phyloP scores from a whole-genome alignment of 2,329 filamentous ascomycete species.

The Tolypocladium sp. region DNA sequence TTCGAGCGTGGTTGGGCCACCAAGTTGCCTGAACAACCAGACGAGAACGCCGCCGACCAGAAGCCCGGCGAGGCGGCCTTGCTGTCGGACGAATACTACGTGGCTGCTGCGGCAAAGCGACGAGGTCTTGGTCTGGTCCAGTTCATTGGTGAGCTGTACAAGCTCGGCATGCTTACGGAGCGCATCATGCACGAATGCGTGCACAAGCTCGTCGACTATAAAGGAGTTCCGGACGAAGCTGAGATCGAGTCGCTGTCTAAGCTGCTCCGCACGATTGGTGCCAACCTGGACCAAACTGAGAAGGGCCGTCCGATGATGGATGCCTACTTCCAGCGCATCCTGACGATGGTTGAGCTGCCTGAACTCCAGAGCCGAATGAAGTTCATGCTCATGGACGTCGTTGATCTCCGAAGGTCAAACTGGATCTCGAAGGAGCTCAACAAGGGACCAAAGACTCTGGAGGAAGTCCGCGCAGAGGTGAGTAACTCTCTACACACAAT shows the following conservation, averaged over 20 bases:
- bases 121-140: conserved; percentile 95
- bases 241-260: conserved; percentile 95
- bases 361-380: conserved; percentile 78
- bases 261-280: conserved; percentile 83
- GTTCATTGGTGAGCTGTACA: conserved; percentile 99
- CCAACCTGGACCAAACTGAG: conserved; percentile 72
- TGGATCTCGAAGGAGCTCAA: conserved; percentile 85
- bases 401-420: conserved; percentile 68
- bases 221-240: conserved; percentile 85
- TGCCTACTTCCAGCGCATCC: conserved; percentile 85
- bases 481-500: conserved; percentile 14
- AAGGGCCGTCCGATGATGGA: conserved; percentile 84
- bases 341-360: conserved; percentile 69
- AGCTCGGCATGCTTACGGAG: conserved; percentile 95
- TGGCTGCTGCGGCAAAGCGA: conserved; percentile 87
- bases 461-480: conserved; percentile 79
- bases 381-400: conserved; percentile 94
- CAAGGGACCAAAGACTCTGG: conserved; percentile 95
- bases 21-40: conserved; percentile 69
- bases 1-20: conserved; percentile 97
- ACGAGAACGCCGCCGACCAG: conserved; percentile 31
- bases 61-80: conserved; percentile 65
- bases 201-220: conserved; percentile 91
- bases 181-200: conserved; percentile 99
- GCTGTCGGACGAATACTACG: conserved; percentile 94